A percentile compares a stretch with the other conserved stretches of the same genome.
Evolutionary conservation across 208 protist species (phyloP).

Genomic region (Leishmania tropica): DNA sequence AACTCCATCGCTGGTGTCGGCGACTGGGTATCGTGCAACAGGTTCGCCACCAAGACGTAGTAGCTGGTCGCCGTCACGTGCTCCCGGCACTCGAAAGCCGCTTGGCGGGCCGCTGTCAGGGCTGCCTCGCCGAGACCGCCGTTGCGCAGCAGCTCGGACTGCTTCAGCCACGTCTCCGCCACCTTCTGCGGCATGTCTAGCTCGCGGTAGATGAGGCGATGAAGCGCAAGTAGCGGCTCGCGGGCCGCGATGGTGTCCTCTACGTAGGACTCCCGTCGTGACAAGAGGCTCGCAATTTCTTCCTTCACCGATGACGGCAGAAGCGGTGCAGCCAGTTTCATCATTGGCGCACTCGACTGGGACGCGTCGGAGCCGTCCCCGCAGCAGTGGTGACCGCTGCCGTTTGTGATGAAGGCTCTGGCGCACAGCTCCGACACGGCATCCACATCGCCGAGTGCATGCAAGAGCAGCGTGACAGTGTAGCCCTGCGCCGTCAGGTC

Average conservation of each 20-base stretch:
- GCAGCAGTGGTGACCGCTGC: background rate
- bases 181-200: constrained; percentile 59
- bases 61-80: constrained; percentile 42
- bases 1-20: constrained; percentile 82
- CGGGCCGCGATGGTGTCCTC: constrained; percentile 68
- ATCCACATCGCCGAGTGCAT: constrained; percentile 83
- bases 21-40: constrained; percentile 85
- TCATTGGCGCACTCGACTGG: constrained; percentile 6
- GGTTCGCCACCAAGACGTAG: constrained; percentile 83
- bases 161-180: constrained; percentile 75
- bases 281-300: constrained; percentile 32
- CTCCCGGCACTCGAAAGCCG: constrained; percentile 34
- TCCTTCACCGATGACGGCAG: constrained; percentile 30
- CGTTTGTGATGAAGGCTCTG: constrained; percentile 8
- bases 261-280: constrained; percentile 40
- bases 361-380: background rate
- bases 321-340: constrained; percentile 17
- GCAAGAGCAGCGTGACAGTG: constrained; percentile 63
- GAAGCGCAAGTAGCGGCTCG: constrained; percentile 84
- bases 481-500: constrained; percentile 74
- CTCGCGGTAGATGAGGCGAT: constrained; percentile 76
- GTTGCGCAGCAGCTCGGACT: constrained; percentile 83
- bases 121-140: constrained; percentile 79
- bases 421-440: constrained; percentile 45
- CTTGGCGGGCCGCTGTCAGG: constrained; percentile 68